Evolutionary conservation across 768 basidiomycete genomes (phyloP).

Genomic region (Mycena crocata): DNA sequence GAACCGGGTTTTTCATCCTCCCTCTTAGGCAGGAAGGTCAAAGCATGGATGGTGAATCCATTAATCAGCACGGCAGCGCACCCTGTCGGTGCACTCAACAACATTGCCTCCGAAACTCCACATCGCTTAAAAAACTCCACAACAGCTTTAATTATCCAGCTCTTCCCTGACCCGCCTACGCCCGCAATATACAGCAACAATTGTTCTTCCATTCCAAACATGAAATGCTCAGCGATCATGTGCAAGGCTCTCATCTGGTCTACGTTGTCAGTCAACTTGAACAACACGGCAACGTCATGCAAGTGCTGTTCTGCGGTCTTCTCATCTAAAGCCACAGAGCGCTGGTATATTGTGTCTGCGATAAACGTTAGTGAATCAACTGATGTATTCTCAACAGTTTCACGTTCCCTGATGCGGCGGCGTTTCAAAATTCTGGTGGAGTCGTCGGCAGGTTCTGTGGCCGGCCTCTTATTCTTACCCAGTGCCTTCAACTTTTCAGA

Average conservation of each 20-base stretch:
- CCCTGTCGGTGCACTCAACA: slow-evolving; percentile 12
- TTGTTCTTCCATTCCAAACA: slow-evolving; percentile 10
- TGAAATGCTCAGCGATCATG: slow-evolving; percentile 12
- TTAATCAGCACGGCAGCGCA: slow-evolving; percentile 8
- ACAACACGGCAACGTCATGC: background rate
- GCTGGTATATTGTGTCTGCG: background rate
- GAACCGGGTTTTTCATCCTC: background rate
- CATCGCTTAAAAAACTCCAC: slow-evolving; percentile 10
- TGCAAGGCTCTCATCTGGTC: slow-evolving; percentile 1
- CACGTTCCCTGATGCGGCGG: too few species aligned
- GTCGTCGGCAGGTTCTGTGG: too few species aligned
- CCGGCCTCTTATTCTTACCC: too few species aligned
- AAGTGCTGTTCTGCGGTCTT: background rate
- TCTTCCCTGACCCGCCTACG: slow-evolving; percentile 6
- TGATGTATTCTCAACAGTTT: too few species aligned
- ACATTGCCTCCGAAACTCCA: background rate
- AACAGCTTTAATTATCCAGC: background rate
- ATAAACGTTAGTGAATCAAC: too few species aligned
- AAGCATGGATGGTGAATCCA: slow-evolving; percentile 11
- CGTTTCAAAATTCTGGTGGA: too few species aligned
- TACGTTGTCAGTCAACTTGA: background rate
- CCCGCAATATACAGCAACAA: slow-evolving; percentile 10
- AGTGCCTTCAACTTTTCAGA: too few species aligned
- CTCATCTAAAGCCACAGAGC: background rate
- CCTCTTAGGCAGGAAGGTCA: slow-evolving; percentile 1